Conservation (phyloP, 2,329 filamentous ascomycete species). For the Pseudogymnoascus sp. region DNA sequence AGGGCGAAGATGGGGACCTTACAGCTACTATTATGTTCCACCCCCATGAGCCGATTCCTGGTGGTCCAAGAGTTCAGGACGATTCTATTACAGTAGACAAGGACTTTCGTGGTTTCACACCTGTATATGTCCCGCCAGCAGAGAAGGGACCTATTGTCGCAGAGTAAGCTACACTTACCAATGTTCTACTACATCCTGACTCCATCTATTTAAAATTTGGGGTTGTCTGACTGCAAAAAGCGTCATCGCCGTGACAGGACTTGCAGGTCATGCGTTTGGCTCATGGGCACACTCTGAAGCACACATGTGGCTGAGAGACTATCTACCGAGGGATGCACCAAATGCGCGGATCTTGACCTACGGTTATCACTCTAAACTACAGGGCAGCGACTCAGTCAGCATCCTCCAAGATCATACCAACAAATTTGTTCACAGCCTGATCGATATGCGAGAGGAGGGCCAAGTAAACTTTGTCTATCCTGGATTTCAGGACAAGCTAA, state of each 20-base stretch:
- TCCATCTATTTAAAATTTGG: neutral
- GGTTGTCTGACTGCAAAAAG: neutral
- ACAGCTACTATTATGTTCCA: neutral
- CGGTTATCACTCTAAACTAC: constrained; percentile 8
- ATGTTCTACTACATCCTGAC: neutral
- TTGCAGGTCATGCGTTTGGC: constrained; percentile 15
- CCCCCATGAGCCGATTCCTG: neutral
- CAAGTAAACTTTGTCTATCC: neutral
- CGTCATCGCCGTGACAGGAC: constrained; percentile 15
- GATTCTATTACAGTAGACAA: neutral
- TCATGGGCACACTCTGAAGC: constrained; percentile 6
- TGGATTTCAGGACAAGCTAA: neutral
- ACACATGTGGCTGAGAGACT: constrained; percentile 15
- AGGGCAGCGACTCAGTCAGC: neutral
- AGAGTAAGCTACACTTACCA: neutral
- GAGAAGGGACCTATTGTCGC: neutral
- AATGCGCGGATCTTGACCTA: constrained; percentile 15
- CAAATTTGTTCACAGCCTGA: neutral
- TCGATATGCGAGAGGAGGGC: neutral
- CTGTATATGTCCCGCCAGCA: neutral
- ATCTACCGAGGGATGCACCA: constrained; percentile 6
- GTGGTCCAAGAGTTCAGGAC: neutral
- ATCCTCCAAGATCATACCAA: neutral
- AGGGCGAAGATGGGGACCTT: constrained; percentile 1
- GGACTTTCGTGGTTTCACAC: neutral